phyloP scores from a whole-genome alignment of 2,329 filamentous ascomycete species.

The Capronia epimyces region DNA sequence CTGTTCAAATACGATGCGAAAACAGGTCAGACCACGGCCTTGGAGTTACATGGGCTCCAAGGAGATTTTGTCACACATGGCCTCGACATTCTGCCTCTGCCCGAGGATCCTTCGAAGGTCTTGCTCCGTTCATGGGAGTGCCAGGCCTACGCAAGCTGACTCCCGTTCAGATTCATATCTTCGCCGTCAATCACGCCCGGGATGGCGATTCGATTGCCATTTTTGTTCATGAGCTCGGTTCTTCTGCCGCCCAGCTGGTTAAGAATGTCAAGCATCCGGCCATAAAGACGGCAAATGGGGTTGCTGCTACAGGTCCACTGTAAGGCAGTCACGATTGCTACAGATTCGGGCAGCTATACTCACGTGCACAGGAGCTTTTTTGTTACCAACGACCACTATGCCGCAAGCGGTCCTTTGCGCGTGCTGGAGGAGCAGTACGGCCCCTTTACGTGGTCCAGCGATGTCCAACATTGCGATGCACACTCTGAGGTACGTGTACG shows the following conservation, averaged over 20 bases:
- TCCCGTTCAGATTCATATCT: slow-evolving; percentile 14
- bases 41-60: slow-evolving; percentile 14
- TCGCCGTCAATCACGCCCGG: slow-evolving; percentile 23
- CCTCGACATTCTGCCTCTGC: slow-evolving; percentile 17
- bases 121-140: not conserved
- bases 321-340: not conserved
- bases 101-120: slow-evolving; percentile 15
- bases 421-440: slow-evolving; percentile 14
- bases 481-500: slow-evolving; percentile 2
- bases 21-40: slow-evolving; percentile 13
- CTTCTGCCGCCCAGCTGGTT: slow-evolving; percentile 16
- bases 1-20: slow-evolving; percentile 23
- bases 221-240: slow-evolving; percentile 17
- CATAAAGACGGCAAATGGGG: slow-evolving; percentile 24
- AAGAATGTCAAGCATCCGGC: slow-evolving; percentile 22
- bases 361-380: slow-evolving; percentile 13
- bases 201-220: slow-evolving; percentile 22
- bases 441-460: slow-evolving; percentile 15
- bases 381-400: slow-evolving; percentile 20
- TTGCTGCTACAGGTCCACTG: slow-evolving; percentile 14
- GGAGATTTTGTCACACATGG: slow-evolving; percentile 26
- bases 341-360: not conserved
- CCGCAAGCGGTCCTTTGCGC: slow-evolving; percentile 9
- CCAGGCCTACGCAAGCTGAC: not conserved
- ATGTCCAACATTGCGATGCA: slow-evolving; percentile 17